Conservation (phyloP, 2,329 filamentous ascomycete genomes). For the Colletotrichum navitas region DNA sequence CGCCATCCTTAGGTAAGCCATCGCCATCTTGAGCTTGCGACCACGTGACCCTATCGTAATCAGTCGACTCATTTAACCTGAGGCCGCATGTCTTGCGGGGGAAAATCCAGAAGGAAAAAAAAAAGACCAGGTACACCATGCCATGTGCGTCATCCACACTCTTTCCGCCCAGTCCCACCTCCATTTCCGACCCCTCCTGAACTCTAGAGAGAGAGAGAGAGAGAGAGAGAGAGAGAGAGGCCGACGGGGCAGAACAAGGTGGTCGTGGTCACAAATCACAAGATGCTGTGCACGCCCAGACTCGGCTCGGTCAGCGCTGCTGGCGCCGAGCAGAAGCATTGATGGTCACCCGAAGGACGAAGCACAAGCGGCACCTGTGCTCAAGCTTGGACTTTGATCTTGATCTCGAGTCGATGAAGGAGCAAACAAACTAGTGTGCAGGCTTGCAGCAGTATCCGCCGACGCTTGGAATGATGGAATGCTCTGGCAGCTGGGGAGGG, state of each 20-base stretch:
- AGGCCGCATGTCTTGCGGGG: slow-evolving; percentile 5
- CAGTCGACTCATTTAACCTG: background rate
- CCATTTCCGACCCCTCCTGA: slow-evolving; percentile 26
- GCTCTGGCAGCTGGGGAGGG: background rate
- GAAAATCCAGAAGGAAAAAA: background rate
- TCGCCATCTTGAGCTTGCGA: background rate
- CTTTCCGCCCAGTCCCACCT: slow-evolving; percentile 20
- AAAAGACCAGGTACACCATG: background rate
- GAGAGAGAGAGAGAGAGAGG: slow-evolving; percentile 18
- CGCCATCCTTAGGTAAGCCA: slow-evolving; percentile 7
- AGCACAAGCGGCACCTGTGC: background rate
- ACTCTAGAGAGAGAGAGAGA: background rate
- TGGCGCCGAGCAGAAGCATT: background rate
- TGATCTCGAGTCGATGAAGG: slow-evolving; percentile 3
- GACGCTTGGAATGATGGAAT: background rate
- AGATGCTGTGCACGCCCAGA: background rate
- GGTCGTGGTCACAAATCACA: background rate
- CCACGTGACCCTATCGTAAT: background rate
- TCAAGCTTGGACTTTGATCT: slow-evolving; percentile 3
- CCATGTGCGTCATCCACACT: background rate
- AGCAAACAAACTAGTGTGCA: background rate
- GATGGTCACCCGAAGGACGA: background rate
- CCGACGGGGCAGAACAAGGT: background rate
- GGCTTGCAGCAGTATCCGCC: background rate
- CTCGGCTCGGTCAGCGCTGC: background rate